Conservation (phyloP, 441 rosid species). For the Adansonia grandidieri region DNA sequence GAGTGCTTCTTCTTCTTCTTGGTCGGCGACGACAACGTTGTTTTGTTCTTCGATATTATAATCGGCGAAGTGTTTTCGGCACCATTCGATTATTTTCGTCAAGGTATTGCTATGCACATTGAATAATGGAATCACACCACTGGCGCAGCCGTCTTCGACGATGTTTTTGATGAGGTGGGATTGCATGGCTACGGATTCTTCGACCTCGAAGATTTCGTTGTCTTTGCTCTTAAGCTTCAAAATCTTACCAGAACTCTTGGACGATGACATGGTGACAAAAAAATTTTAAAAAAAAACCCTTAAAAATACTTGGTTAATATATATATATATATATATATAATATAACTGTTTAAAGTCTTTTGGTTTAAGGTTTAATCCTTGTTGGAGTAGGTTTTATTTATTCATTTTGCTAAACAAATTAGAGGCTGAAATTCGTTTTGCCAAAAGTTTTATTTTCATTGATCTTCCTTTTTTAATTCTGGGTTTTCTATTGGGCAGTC, state of each 20-base stretch:
- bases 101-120: too few species aligned
- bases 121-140: too few species aligned
- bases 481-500: background rate
- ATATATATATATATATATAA: too few species aligned
- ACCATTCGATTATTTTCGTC: background rate
- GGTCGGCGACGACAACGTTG: background rate
- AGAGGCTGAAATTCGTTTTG: background rate
- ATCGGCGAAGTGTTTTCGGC: background rate
- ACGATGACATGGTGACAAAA: too few species aligned
- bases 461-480: background rate
- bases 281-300: too few species aligned
- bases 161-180: too few species aligned
- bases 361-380: background rate
- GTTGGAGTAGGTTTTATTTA: background rate
- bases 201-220: too few species aligned
- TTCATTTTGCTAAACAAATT: background rate
- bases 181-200: too few species aligned
- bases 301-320: too few species aligned
- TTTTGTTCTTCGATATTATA: background rate
- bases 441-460: background rate
- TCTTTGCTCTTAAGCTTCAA: background rate
- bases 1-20: background rate
- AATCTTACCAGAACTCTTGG: too few species aligned
- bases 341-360: background rate
- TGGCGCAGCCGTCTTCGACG: too few species aligned